Evolutionary conservation across 2,329 filamentous ascomycete genomes (phyloP).

Genomic region (Colletotrichum sp.): DNA sequence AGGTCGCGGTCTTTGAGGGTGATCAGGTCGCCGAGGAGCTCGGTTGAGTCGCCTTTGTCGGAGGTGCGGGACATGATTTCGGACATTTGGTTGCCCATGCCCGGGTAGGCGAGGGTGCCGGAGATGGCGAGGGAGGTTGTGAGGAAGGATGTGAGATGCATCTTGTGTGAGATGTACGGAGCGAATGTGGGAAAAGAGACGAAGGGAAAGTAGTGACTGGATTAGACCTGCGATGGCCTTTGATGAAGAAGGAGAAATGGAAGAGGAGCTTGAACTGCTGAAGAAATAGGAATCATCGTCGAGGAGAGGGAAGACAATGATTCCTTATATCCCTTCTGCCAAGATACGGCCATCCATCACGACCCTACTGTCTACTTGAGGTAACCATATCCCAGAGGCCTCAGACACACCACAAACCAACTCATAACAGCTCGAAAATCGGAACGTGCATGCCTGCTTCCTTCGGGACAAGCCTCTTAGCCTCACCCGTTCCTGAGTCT

Average conservation of each 20-base stretch:
- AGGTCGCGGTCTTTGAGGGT: constrained; percentile 19
- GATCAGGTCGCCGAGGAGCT: constrained; percentile 25
- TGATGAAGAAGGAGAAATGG: neutral
- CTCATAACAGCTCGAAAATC: neutral
- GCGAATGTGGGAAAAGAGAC: neutral
- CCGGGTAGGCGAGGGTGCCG: constrained; percentile 20
- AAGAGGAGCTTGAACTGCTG: neutral
- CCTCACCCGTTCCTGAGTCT: neutral
- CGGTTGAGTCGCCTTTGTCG: constrained; percentile 14
- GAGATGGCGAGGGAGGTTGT: constrained; percentile 17
- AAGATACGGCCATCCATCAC: neutral
- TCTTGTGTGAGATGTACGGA: neutral
- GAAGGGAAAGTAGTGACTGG: neutral
- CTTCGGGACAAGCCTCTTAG: constrained; percentile 1
- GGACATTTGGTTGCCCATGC: constrained; percentile 19
- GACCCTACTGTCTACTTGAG: neutral
- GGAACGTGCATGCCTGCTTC: constrained; percentile 2
- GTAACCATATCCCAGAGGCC: neutral
- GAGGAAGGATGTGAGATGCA: constrained; percentile 20
- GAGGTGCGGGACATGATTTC: constrained; percentile 21
- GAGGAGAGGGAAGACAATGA: neutral
- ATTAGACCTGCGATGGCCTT: neutral
- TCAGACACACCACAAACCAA: neutral
- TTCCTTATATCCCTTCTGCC: constrained; percentile 4
- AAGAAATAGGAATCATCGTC: neutral